phyloP scores from a whole-genome alignment of 495 filamentous ascomycete genomes.

The Apiosordaria backusii region DNA sequence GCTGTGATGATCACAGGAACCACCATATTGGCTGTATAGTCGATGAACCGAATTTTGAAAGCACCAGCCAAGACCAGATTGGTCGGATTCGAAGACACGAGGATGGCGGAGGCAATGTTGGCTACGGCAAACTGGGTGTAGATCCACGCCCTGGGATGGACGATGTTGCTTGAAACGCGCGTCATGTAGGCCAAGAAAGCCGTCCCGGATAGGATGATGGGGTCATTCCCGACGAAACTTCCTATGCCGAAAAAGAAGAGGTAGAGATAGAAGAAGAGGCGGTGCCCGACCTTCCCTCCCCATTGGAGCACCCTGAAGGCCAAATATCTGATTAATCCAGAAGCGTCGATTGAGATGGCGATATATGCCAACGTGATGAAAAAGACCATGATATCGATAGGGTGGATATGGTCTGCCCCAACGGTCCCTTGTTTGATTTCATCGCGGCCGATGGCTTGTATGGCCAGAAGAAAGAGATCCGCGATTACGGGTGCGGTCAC shows the following conservation, averaged over 20 bases:
- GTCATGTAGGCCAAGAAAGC: slow-evolving; percentile 71
- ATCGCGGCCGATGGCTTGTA: slow-evolving; percentile 55
- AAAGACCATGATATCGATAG: slow-evolving; percentile 63
- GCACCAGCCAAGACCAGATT: slow-evolving; percentile 69
- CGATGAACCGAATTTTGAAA: slow-evolving; percentile 62
- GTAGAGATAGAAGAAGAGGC: slow-evolving; percentile 65
- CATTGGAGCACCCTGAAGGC: slow-evolving; percentile 65
- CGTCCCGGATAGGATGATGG: slow-evolving; percentile 65
- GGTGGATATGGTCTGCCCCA: slow-evolving; percentile 56
- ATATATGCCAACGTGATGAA: slow-evolving; percentile 71
- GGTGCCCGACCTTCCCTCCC: slow-evolving; percentile 57
- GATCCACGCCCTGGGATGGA: slow-evolving; percentile 64
- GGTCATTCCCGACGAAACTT: slow-evolving; percentile 65
- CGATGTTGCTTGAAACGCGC: slow-evolving; percentile 63
- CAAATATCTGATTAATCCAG: slow-evolving; percentile 60
- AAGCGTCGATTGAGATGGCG: slow-evolving; percentile 69
- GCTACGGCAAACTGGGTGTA: slow-evolving; percentile 64
- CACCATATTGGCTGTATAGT: slow-evolving; percentile 67
- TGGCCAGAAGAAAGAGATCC: slow-evolving; percentile 62
- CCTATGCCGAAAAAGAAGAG: slow-evolving; percentile 64
- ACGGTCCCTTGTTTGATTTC: slow-evolving; percentile 62
- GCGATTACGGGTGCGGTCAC: slow-evolving; percentile 62
- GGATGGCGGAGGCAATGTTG: slow-evolving; percentile 64
- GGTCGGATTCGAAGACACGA: slow-evolving; percentile 69
- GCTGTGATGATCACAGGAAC: slow-evolving; percentile 61